A percentile compares a stretch with the other conserved stretches of the same genome.
phyloP scores from a whole-genome alignment of 1,284 basidiomycete species.

The Pseudozyma sp. region DNA sequence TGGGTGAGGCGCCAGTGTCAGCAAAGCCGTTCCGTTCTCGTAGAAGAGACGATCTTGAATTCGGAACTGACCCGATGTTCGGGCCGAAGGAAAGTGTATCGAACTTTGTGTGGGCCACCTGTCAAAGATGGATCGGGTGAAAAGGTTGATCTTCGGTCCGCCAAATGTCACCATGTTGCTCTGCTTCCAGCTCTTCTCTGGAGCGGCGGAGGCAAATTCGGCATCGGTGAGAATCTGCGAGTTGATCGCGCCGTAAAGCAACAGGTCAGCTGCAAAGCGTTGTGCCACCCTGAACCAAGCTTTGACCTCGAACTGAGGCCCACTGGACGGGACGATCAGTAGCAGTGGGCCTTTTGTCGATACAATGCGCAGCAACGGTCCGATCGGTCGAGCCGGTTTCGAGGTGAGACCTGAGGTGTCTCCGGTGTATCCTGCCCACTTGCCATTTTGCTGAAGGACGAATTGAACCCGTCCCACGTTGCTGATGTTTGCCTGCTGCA shows the following conservation, averaged over 20 bases:
- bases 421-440: constrained; percentile 1
- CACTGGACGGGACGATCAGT: constrained; percentile 31
- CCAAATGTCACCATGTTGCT: constrained; percentile 43
- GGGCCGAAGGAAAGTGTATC: constrained; percentile 24
- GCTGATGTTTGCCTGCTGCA: not conserved
- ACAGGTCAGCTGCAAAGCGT: constrained; percentile 38
- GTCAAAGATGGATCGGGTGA: constrained; percentile 14
- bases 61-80: constrained; percentile 25
- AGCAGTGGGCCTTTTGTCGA: constrained; percentile 29
- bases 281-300: constrained; percentile 27
- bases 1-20: constrained; percentile 30
- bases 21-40: constrained; percentile 25
- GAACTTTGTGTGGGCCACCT: constrained; percentile 16
- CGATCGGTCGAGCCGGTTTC: constrained; percentile 22
- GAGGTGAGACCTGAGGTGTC: not conserved
- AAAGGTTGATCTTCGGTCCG: constrained; percentile 39
- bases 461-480: constrained; percentile 4
- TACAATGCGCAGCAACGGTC: constrained; percentile 38
- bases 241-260: constrained; percentile 44
- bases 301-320: constrained; percentile 2
- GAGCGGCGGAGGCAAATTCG: constrained; percentile 2
- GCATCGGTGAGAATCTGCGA: constrained; percentile 40
- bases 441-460: not conserved
- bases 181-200: not conserved
- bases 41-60: constrained; percentile 40